A percentile compares a stretch with the other conserved stretches of the same genome.
Evolutionary conservation across 768 basidiomycete genomes (phyloP).

Genomic region (Pisolithus albus): DNA sequence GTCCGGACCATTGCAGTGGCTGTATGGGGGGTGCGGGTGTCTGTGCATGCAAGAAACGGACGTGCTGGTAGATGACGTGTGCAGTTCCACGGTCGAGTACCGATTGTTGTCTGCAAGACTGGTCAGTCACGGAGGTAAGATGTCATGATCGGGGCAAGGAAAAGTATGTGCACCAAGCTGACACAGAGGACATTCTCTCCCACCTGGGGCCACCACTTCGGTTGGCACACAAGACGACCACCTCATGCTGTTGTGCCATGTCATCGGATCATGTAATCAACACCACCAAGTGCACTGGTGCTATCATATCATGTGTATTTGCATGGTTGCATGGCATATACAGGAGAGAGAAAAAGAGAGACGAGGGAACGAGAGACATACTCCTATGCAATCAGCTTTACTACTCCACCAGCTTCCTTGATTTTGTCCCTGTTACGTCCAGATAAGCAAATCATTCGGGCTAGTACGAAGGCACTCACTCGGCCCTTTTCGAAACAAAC

Average conservation of each 20-base stretch:
- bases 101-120: constrained; percentile 38
- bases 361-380: constrained; percentile 12
- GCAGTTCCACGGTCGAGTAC: constrained; percentile 53
- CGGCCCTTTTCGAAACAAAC: constrained; percentile 83
- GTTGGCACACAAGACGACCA: no score
- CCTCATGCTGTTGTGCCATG: background rate
- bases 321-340: constrained; percentile 5
- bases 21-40: constrained; percentile 40
- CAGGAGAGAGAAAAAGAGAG: constrained; percentile 12
- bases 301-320: constrained; percentile 6
- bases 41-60: constrained; percentile 45
- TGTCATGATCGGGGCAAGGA: background rate
- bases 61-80: constrained; percentile 45
- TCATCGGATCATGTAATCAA: background rate
- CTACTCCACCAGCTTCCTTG: constrained; percentile 92
- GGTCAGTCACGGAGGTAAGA: constrained; percentile 4
- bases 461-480: constrained; percentile 38
- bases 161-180: constrained; percentile 33
- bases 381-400: constrained; percentile 78
- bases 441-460: constrained; percentile 22
- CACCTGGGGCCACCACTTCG: no score
- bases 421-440: constrained; percentile 53
- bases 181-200: constrained; percentile 23
- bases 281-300: background rate
- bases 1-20: constrained; percentile 45